A percentile compares a stretch with the other conserved stretches of the same genome.
Conservation (phyloP, 192 early-diverging fungal genomes). For the Pilobolus umbonatus region DNA sequence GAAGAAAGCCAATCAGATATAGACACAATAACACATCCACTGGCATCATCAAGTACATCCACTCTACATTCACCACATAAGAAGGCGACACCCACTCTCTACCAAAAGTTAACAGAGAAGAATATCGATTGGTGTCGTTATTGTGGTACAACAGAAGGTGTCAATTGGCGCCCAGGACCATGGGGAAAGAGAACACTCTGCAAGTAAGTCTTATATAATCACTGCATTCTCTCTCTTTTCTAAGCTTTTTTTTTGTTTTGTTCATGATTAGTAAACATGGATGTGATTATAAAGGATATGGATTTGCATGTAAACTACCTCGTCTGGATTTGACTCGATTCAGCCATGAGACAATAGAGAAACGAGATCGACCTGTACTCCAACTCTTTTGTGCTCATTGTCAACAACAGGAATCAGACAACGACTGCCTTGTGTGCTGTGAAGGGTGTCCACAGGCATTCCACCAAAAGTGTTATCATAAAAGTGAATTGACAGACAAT, state of each 20-base stretch:
- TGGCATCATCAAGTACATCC: conserved; percentile 19
- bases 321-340: conserved; percentile 80
- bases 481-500: conserved; percentile 25
- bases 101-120: conserved; percentile 54
- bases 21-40: background rate
- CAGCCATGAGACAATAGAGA: conserved; percentile 64
- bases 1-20: background rate
- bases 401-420: conserved; percentile 60
- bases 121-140: conserved; percentile 88
- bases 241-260: conserved; percentile 6
- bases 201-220: conserved; percentile 55
- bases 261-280: conserved; percentile 68
- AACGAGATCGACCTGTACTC: conserved; percentile 79
- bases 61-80: conserved; percentile 18
- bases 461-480: conserved; percentile 60
- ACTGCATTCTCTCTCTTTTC: background rate
- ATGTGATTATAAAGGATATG: conserved; percentile 94
- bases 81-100: conserved; percentile 55
- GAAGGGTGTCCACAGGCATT: conserved; percentile 83
- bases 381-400: conserved; percentile 81
- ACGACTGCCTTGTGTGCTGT: conserved; percentile 65
- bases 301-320: conserved; percentile 83
- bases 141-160: conserved; percentile 84
- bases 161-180: conserved; percentile 89
- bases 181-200: conserved; percentile 93